phyloP scores from a whole-genome alignment of 305 asterid genomes.

The Fraxinus ornus region DNA sequence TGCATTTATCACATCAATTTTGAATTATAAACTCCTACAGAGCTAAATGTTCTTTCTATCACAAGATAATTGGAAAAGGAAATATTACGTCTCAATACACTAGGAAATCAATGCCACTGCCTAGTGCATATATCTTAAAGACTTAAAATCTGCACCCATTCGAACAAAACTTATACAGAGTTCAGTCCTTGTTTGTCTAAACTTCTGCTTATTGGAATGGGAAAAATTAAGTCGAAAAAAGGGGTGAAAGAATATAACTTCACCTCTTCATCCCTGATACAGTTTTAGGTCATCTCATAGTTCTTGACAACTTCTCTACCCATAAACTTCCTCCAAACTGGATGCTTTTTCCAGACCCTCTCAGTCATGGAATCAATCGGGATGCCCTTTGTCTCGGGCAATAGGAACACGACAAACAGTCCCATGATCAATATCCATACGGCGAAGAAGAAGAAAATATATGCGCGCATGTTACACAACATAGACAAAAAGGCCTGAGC shows the following conservation, averaged over 20 bases:
- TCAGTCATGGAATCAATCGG: slow-evolving; percentile 40
- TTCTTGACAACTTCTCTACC: neutral
- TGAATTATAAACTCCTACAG: neutral
- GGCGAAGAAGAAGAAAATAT: slow-evolving; percentile 45
- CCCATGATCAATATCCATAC: slow-evolving; percentile 41
- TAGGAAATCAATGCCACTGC: neutral
- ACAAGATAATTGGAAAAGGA: neutral
- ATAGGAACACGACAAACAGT: slow-evolving; percentile 25
- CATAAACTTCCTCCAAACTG: slow-evolving; percentile 34
- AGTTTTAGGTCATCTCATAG: neutral
- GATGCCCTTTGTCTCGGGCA: slow-evolving; percentile 45
- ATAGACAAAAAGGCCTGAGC: slow-evolving; percentile 45
- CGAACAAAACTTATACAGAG: neutral
- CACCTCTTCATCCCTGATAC: neutral
- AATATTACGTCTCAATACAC: neutral
- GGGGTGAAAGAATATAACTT: neutral
- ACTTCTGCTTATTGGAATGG: neutral
- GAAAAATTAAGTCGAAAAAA: neutral
- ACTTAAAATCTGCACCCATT: neutral
- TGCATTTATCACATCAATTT: neutral
- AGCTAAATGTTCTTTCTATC: neutral
- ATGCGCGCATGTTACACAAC: slow-evolving; percentile 38
- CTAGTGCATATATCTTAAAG: neutral
- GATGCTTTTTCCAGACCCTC: slow-evolving; percentile 37
- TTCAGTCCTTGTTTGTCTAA: neutral